phyloP scores from a whole-genome alignment of 805 yeast genomes.

The Kazachstania viticola region DNA sequence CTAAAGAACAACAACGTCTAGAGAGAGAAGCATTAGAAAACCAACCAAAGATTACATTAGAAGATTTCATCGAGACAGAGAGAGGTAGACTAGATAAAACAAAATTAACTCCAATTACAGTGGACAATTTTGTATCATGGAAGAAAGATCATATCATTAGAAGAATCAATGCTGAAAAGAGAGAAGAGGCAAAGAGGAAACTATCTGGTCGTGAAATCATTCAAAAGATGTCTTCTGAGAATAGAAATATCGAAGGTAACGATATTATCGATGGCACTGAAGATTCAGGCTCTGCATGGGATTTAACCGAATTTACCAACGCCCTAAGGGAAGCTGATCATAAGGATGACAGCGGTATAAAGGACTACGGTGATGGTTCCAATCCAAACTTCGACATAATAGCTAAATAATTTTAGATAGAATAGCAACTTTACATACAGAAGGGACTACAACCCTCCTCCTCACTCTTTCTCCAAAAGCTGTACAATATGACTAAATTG shows the following conservation, averaged over 20 bases:
- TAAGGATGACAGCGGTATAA: constrained; percentile 34
- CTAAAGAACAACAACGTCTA: constrained; percentile 86
- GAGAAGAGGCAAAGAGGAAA: constrained; percentile 34
- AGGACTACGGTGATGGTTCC: constrained; percentile 66
- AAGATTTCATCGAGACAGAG: constrained; percentile 91
- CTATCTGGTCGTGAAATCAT: constrained; percentile 62
- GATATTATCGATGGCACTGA: constrained; percentile 27
- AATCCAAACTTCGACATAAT: constrained; percentile 27
- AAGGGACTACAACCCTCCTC: too few relatives aligned
- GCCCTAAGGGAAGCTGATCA: constrained; percentile 27
- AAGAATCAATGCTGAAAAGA: constrained; percentile 34
- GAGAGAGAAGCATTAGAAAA: constrained; percentile 76
- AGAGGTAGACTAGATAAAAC: constrained; percentile 67
- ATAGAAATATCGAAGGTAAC: constrained; percentile 40
- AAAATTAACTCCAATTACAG: constrained; percentile 76
- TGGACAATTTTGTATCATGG: constrained; percentile 74
- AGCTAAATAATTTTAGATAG: constrained; percentile 1
- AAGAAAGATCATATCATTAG: constrained; percentile 54
- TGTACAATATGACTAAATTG: too few relatives aligned
- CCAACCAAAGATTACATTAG: constrained; percentile 85
- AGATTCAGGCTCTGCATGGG: constrained; percentile 31
- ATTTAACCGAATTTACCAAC: constrained; percentile 32
- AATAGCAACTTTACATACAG: neutral
- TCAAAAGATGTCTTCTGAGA: constrained; percentile 46
- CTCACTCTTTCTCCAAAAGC: too few relatives aligned